Evolutionary conservation across 176 grass and related monocot species (phyloP).

Genomic region (Oryza officinalis): DNA sequence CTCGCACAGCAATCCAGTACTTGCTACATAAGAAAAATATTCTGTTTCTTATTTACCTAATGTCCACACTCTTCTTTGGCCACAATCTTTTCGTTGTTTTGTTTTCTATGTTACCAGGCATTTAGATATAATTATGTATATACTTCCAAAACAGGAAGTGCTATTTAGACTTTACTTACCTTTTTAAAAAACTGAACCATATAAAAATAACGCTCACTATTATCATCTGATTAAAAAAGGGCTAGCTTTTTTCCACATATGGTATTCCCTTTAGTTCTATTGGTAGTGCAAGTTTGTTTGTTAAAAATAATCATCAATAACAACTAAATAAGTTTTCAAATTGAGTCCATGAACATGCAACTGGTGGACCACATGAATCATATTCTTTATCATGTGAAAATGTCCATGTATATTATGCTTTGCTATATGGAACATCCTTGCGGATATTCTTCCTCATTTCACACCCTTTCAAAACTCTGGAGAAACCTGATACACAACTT

Average conservation of each 20-base stretch:
- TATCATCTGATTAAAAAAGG: conserved; percentile 2
- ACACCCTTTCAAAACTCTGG: background rate
- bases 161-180: background rate
- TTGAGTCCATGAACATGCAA: conserved; percentile 10
- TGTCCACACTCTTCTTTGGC: background rate
- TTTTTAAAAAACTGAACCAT: conserved; percentile 3
- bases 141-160: conserved; percentile 11
- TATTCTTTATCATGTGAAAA: conserved; percentile 13
- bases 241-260: background rate
- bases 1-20: background rate
- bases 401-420: conserved; percentile 16
- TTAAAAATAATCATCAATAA: background rate
- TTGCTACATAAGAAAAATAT: background rate
- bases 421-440: conserved; percentile 31
- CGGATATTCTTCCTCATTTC: conserved; percentile 6
- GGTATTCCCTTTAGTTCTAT: background rate
- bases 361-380: conserved; percentile 9
- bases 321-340: conserved; percentile 3
- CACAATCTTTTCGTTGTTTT: background rate
- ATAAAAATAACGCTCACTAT: background rate
- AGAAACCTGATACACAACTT: conserved; percentile 3
- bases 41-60: background rate
- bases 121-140: background rate
- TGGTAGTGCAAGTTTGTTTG: conserved; percentile 1
- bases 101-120: background rate